Conservation (phyloP, 495 filamentous ascomycete species). For the Aspergillus ellipticus region DNA sequence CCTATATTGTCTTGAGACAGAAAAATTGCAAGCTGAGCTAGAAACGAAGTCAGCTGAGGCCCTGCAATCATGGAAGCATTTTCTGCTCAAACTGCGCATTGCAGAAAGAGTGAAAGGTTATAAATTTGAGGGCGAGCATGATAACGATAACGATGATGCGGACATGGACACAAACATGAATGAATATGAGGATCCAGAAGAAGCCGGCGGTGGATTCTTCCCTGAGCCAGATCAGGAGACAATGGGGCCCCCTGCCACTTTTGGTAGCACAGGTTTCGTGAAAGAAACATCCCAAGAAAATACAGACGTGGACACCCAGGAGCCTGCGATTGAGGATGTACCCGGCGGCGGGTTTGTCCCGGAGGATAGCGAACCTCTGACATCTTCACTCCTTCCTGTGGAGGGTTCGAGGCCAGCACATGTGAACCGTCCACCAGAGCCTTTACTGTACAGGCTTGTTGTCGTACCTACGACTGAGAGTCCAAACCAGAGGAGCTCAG, state of each 20-base stretch:
- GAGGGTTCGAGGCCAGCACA: background rate
- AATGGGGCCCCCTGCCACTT: background rate
- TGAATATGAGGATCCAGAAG: slow-evolving; percentile 23
- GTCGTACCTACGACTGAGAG: slow-evolving; percentile 25
- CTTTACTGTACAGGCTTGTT: slow-evolving; percentile 30
- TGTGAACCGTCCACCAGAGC: background rate
- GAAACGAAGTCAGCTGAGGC: slow-evolving; percentile 53
- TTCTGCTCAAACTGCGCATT: slow-evolving; percentile 73
- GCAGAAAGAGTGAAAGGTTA: slow-evolving; percentile 68
- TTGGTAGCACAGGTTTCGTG: no score
- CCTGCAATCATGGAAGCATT: slow-evolving; percentile 70
- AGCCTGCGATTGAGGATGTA: background rate
- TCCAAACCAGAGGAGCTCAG: background rate
- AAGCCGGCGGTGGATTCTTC: slow-evolving; percentile 38
- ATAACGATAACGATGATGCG: slow-evolving; percentile 18
- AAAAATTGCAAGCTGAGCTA: slow-evolving; percentile 53
- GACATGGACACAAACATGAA: slow-evolving; percentile 9
- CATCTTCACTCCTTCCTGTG: background rate
- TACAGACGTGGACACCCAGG: background rate
- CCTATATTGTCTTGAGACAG: slow-evolving; percentile 58
- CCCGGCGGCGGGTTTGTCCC: slow-evolving; percentile 28
- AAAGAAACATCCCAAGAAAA: background rate
- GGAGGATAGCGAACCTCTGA: slow-evolving; percentile 8
- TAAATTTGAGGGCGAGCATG: slow-evolving; percentile 49
- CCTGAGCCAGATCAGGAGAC: background rate